These are phyloP conservation scores for Fonsecaea nubica DNA, from an alignment of 2,329 filamentous ascomycete species.

Conservation along the genomic window DNA sequence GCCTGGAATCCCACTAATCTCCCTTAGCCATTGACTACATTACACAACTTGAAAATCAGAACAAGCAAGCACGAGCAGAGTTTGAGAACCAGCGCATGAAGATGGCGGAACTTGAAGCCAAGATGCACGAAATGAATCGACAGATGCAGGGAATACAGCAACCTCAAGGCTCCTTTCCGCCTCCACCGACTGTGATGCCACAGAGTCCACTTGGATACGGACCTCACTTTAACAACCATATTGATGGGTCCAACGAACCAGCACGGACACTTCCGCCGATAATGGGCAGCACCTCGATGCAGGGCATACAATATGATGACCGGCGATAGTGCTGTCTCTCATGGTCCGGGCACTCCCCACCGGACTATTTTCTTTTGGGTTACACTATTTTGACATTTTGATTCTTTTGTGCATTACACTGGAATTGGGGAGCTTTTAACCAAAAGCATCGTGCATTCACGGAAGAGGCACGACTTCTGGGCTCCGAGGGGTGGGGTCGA, in stretches of 20 bases:
- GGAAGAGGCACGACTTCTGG: conserved; percentile 13
- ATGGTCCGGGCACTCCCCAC: conserved; percentile 26
- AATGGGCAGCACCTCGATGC: conserved; percentile 54
- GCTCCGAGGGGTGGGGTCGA: conserved; percentile 1
- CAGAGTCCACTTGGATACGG: conserved; percentile 36
- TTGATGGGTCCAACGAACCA: conserved; percentile 45
- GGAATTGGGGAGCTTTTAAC: conserved; percentile 11
- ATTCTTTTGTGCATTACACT: conserved; percentile 2
- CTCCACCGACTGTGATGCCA: conserved; percentile 37
- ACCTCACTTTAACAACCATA: conserved; percentile 34
- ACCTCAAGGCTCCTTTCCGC: conserved; percentile 37
- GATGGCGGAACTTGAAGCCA: conserved; percentile 40
- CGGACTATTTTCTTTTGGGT: conserved; percentile 14
- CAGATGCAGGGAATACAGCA: conserved; percentile 41
- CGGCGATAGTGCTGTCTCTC: conserved; percentile 45
- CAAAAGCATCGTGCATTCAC: conserved; percentile 11
- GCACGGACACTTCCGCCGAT: conserved; percentile 56
- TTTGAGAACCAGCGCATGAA: conserved; percentile 45
- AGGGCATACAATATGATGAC: conserved; percentile 59
- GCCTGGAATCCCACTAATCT: conserved; percentile 10
- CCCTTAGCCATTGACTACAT: conserved; percentile 57
- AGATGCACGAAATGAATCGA: conserved; percentile 48
- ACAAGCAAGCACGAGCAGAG: conserved; percentile 48
- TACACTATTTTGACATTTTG: conserved; percentile 24
- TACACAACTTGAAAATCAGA: conserved; percentile 50